Percentiles rank a stretch among this genome's conserved stretches.
These are phyloP conservation scores for Ramaria rubella DNA, from an alignment of 768 basidiomycete genomes.

Conservation along the genomic window DNA sequence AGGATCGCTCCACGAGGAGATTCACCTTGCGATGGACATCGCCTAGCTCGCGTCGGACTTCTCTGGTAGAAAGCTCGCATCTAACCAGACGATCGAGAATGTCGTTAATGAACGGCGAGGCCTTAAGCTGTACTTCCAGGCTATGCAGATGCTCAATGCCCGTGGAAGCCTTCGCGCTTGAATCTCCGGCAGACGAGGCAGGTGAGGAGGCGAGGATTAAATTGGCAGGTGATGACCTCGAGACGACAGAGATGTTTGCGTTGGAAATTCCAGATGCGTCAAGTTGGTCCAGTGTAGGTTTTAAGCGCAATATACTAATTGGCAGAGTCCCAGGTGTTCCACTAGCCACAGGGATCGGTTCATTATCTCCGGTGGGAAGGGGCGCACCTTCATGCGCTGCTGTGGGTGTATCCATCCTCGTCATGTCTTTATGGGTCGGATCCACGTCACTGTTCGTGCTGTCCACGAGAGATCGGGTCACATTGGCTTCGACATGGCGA, in stretches of 20 bases:
- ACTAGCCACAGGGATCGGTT: not conserved
- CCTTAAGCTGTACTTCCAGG: constrained; percentile 69
- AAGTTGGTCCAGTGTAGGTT: not conserved
- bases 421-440: not conserved
- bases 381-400: not conserved
- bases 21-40: constrained; percentile 76
- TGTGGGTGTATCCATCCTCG: not conserved
- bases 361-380: not conserved
- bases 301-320: constrained; percentile 2
- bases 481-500: not conserved
- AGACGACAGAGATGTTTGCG: constrained; percentile 25
- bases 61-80: constrained; percentile 61
- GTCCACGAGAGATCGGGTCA: not conserved
- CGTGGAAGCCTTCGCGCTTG: constrained; percentile 49
- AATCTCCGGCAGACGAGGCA: constrained; percentile 72
- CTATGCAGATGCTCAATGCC: constrained; percentile 39
- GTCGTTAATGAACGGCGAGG: constrained; percentile 70
- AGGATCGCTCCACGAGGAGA: constrained; percentile 61
- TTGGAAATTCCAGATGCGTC: constrained; percentile 22
- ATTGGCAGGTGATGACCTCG: constrained; percentile 39
- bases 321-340: not conserved
- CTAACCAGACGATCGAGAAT: constrained; percentile 67
- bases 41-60: constrained; percentile 66
- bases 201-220: constrained; percentile 56
- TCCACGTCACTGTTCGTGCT: not conserved